Conservation (phyloP, 164 flowering plant genomes). For the Buxus sempervirens region DNA sequence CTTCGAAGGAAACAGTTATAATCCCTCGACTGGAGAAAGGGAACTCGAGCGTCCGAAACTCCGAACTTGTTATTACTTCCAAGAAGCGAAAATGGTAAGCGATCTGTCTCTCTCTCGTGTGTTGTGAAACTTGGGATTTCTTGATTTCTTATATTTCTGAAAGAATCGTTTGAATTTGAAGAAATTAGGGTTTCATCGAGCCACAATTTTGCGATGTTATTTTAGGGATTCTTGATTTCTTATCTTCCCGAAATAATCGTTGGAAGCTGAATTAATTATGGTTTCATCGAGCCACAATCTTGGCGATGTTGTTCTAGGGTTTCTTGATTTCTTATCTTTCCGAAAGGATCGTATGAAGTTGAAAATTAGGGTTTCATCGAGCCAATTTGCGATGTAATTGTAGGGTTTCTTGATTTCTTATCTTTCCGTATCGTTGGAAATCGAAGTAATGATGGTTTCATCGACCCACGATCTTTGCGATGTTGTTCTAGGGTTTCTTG, state of each 20-base stretch:
- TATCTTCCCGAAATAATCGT: too few species aligned
- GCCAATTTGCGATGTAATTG: not conserved
- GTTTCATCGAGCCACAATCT: too few species aligned
- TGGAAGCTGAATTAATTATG: too few species aligned
- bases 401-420: not conserved
- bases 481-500: not conserved
- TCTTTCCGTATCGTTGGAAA: not conserved
- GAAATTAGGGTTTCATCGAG: slow-evolving; percentile 3
- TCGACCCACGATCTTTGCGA: not conserved
- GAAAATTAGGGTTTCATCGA: slow-evolving; percentile 3
- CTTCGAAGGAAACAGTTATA: too few species aligned
- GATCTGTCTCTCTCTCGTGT: not conserved
- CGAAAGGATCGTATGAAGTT: not conserved
- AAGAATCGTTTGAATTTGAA: not conserved
- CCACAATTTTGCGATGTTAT: not conserved
- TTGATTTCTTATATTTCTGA: not conserved
- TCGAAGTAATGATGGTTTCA: slow-evolving; percentile 3
- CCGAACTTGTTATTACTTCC: not conserved
- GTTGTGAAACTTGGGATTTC: not conserved
- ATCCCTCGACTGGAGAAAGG: too few species aligned
- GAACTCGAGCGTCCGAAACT: not conserved
- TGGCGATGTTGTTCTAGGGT: too few species aligned
- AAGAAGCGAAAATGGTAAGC: slow-evolving; percentile 9
- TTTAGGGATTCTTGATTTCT: not conserved
- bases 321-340: not conserved